Evolutionary conservation across 139 green algal species (phyloP), one percentile per base, ranked within the genome.

Genomic region (Nannochloris sp.): DNA sequence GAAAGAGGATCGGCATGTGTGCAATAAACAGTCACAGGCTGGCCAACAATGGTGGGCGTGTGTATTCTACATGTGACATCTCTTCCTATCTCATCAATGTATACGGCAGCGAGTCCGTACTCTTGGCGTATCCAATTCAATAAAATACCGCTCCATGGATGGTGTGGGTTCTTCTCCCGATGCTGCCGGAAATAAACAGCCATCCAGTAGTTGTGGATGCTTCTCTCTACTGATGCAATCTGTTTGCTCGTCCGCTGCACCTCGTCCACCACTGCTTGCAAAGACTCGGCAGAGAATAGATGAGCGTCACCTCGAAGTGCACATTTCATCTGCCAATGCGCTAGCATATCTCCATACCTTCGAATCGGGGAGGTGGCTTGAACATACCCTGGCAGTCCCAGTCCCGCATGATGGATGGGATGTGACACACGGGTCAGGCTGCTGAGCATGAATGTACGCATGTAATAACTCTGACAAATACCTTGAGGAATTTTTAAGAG

Each of bases 341-440:
- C 87, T 46, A 94, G 33, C 29, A 95, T 70, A 68, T 95, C 88
- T 20, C 28, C 59, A 62, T 88, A 91, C 20, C 85, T 71, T 11
- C 87, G 72, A 69, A 94, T 94, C 49, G 87, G 87, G 3, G 75
- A 87, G 4, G 82, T 90, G 56, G 88, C 60, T 71, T 94, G 87
- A 46, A 88, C 81, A 65, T 95, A 95, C 1, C 68, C 80, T 6
- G 69, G 61, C 36, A 95, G 76, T 5, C 78, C 88, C 68, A 95
- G 75, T 2, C 66, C 70, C 2, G 84, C 76, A 51, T 95, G 88
- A 6, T 60, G 64, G 23, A 66, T 11, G 3, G 84, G 79, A 3
- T 31, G 25, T 1, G 31, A 12, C 1, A 67, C 44, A 5, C 40
- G 50, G 37, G 79, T 72, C 1, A 65, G 26, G 67, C 73, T 79